Evolutionary conservation across 2,329 filamentous ascomycete genomes (phyloP).

Genomic region (Xenoacremonium recifei): DNA sequence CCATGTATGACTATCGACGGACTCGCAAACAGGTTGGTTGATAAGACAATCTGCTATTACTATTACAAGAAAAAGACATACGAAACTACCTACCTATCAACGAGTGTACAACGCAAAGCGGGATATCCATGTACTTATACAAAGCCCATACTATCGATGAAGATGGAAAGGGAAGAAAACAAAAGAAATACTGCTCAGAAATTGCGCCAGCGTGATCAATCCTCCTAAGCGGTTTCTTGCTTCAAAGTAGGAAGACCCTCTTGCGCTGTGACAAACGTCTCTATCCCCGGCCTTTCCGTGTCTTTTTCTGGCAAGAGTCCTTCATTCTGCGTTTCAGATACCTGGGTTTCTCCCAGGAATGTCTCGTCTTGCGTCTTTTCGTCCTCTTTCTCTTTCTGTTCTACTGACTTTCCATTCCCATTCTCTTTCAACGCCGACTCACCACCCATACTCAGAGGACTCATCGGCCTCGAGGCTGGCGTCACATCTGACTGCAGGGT

Average conservation of each 20-base stretch:
- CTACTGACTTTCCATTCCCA: background rate
- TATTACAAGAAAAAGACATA: no score
- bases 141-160: no score
- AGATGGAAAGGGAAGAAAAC: no score
- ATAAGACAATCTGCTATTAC: no score
- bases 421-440: background rate
- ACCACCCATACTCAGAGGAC: background rate
- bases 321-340: no score
- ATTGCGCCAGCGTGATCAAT: constrained; percentile 11
- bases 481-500: constrained; percentile 52
- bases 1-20: constrained; percentile 30
- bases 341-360: no score
- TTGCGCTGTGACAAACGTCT: constrained; percentile 56
- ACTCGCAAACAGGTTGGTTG: no score
- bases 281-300: constrained; percentile 40
- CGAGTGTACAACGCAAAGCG: no score
- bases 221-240: constrained; percentile 9
- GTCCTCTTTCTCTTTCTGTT: background rate
- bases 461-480: constrained; percentile 24
- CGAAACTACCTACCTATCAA: no score
- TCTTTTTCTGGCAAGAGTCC: background rate
- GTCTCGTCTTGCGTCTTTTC: constrained; percentile 7
- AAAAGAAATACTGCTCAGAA: no score
- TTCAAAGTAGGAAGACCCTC: constrained; percentile 38
- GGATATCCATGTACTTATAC: no score